phyloP scores from a whole-genome alignment of 495 filamentous ascomycete genomes.

The Penicillium goetzii region DNA sequence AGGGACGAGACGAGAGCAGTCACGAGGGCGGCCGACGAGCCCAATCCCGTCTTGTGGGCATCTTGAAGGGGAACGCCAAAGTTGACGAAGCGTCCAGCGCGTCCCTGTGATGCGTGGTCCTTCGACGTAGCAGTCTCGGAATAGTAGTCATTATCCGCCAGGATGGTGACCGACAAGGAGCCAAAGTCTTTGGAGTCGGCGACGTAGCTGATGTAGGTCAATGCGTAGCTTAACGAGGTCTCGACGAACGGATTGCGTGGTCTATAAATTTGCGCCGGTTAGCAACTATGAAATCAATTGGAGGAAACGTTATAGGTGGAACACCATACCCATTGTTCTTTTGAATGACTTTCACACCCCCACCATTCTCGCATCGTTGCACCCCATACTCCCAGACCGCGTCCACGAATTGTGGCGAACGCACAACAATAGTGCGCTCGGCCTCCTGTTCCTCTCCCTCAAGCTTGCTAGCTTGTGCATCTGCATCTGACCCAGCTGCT shows the following conservation, averaged over 20 bases:
- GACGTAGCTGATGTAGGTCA: constrained; percentile 74
- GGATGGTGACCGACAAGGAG: constrained; percentile 77
- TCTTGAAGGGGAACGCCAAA: constrained; percentile 74
- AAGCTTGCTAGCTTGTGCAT: constrained; percentile 10
- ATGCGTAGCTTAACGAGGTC: constrained; percentile 81
- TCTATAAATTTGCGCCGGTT: constrained; percentile 25
- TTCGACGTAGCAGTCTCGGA: constrained; percentile 63
- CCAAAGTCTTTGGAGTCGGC: constrained; percentile 60
- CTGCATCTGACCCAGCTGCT: constrained; percentile 10
- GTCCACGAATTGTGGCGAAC: constrained; percentile 86
- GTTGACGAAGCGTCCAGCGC: constrained; percentile 64
- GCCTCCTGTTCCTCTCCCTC: constrained; percentile 32
- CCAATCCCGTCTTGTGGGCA: constrained; percentile 95
- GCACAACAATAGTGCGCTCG: constrained; percentile 70
- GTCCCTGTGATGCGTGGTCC: constrained; percentile 27
- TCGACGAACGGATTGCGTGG: constrained; percentile 83
- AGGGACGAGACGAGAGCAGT: constrained; percentile 86
- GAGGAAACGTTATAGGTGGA: no score
- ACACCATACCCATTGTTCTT: constrained; percentile 72
- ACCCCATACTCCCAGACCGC: constrained; percentile 87
- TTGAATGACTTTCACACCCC: constrained; percentile 75
- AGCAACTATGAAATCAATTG: not conserved
- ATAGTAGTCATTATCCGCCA: constrained; percentile 97
- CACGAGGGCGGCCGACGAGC: constrained; percentile 92
- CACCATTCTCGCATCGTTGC: constrained; percentile 64